Evolutionary conservation across 2,329 filamentous ascomycete species (phyloP).

Genomic region (Magnaporthiopsis rhizophila): DNA sequence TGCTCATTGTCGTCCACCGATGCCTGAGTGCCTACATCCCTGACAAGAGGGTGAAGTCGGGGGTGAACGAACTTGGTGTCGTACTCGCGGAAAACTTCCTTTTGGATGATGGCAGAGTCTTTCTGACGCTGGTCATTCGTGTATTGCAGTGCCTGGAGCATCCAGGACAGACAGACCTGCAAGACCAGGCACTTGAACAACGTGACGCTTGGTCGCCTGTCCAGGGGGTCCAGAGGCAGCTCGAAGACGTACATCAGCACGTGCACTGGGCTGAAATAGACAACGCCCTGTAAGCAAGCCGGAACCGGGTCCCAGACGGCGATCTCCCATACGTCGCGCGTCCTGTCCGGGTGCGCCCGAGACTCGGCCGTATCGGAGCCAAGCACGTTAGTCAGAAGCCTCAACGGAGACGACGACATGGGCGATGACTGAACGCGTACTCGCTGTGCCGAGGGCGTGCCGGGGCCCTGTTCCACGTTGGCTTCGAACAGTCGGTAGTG

Average conservation of each 20-base stretch:
- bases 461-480: constrained; percentile 65
- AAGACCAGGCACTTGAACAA: constrained; percentile 77
- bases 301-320: constrained; percentile 90
- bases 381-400: constrained; percentile 62
- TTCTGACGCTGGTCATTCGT: constrained; percentile 78
- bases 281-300: constrained; percentile 73
- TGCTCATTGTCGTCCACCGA: constrained; percentile 37
- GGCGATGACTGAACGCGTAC: constrained; percentile 85
- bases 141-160: constrained; percentile 65
- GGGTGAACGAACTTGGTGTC: constrained; percentile 94
- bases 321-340: constrained; percentile 89
- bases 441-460: constrained; percentile 78
- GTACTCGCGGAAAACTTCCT: constrained; percentile 90
- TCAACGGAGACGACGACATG: constrained; percentile 64
- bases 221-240: constrained; percentile 66
- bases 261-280: constrained; percentile 88
- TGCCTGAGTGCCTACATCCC: constrained; percentile 73
- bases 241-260: constrained; percentile 86
- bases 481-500: constrained; percentile 89
- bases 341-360: constrained; percentile 73
- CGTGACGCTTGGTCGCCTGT: constrained; percentile 76
- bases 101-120: constrained; percentile 76
- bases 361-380: constrained; percentile 66
- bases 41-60: constrained; percentile 69
- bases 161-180: constrained; percentile 64